A percentile compares a stretch with the other conserved stretches of the same genome.
Conservation (phyloP, 768 basidiomycete species). For the Fomitopsis pulvina region DNA sequence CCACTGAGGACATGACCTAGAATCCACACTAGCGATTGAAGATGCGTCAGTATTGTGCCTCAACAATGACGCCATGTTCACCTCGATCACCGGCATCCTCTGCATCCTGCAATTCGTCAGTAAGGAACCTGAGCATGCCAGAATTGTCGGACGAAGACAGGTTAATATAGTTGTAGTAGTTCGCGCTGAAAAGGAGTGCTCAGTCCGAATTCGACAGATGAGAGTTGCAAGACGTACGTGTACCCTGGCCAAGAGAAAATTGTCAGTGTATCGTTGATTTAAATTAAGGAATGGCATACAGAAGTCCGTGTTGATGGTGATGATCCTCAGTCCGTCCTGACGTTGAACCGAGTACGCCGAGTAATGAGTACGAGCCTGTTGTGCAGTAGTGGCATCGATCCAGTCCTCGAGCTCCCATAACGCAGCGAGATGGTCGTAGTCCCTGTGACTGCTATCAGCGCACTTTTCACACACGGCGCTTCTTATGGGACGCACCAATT, state of each 20-base stretch:
- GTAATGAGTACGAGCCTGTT: constrained; percentile 60
- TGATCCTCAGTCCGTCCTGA: constrained; percentile 58
- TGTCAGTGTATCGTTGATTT: constrained; percentile 54
- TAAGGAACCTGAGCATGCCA: constrained; percentile 70
- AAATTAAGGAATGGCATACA: constrained; percentile 67
- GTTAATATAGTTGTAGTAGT: constrained; percentile 73
- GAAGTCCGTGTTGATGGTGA: constrained; percentile 71
- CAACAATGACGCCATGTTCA: constrained; percentile 17
- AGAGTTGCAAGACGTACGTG: constrained; percentile 19
- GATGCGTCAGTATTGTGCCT: background rate
- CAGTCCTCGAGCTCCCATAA: constrained; percentile 70
- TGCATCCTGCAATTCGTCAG: constrained; percentile 71
- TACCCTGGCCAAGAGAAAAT: constrained; percentile 9
- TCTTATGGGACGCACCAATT: constrained; percentile 64
- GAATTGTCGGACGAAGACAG: constrained; percentile 58
- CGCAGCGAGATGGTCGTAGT: constrained; percentile 67
- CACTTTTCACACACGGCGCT: constrained; percentile 61
- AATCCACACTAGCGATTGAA: constrained; percentile 32
- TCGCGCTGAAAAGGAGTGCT: constrained; percentile 34
- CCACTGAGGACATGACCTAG: constrained; percentile 51
- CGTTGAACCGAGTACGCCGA: constrained; percentile 67
- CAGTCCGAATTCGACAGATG: background rate
- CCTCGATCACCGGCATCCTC: constrained; percentile 71
- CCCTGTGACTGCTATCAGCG: constrained; percentile 53
- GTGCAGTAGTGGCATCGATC: constrained; percentile 51